phyloP scores from a whole-genome alignment of 371 early-diverging fungal genomes.

The Amoeboaphelidium protococcarum region DNA sequence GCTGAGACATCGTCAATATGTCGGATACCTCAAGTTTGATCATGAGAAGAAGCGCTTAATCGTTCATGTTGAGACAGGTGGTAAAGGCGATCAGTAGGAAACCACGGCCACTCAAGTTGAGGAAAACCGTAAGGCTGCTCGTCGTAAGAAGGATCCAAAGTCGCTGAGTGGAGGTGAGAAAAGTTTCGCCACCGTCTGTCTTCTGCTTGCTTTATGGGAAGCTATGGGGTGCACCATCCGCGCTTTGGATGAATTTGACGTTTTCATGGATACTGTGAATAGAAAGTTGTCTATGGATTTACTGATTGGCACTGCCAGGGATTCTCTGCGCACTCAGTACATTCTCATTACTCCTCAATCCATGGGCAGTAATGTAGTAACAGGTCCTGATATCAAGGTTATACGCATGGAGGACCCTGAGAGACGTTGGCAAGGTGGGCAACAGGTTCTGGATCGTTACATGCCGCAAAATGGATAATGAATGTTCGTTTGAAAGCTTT shows the following conservation, averaged over 20 bases:
- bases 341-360: conserved; percentile 84
- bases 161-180: conserved; percentile 96
- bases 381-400: neutral
- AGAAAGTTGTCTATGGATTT: conserved; percentile 56
- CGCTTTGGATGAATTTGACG: conserved; percentile 98
- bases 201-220: conserved; percentile 90
- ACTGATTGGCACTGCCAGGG: conserved; percentile 22
- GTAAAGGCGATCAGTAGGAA: conserved; percentile 8
- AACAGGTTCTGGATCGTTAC: no score
- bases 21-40: conserved; percentile 53
- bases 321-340: conserved; percentile 43
- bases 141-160: conserved; percentile 48
- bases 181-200: conserved; percentile 90
- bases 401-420: neutral
- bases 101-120: conserved; percentile 7
- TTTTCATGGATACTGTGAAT: conserved; percentile 97
- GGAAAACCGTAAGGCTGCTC: conserved; percentile 8
- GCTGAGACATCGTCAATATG: conserved; percentile 57
- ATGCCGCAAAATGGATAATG: no score
- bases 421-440: neutral
- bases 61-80: conserved; percentile 6
- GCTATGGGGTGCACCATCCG: conserved; percentile 79
- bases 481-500: no score
- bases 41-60: conserved; percentile 39
- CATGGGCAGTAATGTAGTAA: conserved; percentile 5